Evolutionary conservation across 2,329 filamentous ascomycete genomes (phyloP).

Genomic region (Huntiella bhutanensis): DNA sequence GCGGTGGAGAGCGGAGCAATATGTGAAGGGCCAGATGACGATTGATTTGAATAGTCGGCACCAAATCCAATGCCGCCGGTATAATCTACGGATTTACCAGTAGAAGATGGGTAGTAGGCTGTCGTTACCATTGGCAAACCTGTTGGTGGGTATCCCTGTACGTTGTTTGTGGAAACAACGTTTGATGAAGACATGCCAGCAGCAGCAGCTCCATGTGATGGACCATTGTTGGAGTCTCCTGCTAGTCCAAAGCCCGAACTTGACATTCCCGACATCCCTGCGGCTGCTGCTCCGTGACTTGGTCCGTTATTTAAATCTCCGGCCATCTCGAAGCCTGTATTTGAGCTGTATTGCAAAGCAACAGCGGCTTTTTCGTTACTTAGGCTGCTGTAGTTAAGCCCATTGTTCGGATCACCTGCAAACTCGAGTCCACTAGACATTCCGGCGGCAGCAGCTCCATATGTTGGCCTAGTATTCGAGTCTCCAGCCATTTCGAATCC

Average conservation of each 20-base stretch:
- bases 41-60: background rate
- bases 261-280: background rate
- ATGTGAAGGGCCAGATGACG: background rate
- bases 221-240: background rate
- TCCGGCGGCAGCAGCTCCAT: background rate
- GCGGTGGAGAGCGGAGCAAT: background rate
- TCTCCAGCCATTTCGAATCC: background rate
- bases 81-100: background rate
- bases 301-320: background rate
- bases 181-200: too few species aligned
- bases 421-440: background rate
- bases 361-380: background rate
- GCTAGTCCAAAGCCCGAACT: background rate
- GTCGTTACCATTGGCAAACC: too few species aligned
- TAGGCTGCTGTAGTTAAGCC: background rate
- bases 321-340: background rate
- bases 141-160: too few species aligned
- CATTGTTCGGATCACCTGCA: background rate
- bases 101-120: too few species aligned
- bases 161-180: too few species aligned
- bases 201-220: background rate
- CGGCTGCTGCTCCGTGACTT: background rate
- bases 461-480: background rate
- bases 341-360: background rate
- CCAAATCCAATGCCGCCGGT: background rate